Evolutionary conservation across 495 filamentous ascomycete genomes (phyloP).

Genomic region (Annulohypoxylon maeteangense): DNA sequence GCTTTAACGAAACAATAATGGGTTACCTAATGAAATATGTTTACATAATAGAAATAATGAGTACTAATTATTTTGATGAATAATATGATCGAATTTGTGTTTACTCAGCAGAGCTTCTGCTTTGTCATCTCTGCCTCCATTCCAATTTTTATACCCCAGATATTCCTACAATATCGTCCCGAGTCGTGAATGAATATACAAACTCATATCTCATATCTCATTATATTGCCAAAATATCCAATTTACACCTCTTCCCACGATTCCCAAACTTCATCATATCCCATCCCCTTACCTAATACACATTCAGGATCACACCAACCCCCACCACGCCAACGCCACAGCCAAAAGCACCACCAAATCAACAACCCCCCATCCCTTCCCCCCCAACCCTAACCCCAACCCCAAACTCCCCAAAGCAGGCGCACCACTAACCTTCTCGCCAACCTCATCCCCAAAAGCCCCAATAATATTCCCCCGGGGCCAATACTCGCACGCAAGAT

Average conservation of each 20-base stretch:
- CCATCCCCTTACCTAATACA: background rate
- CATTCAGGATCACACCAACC: conserved; percentile 14
- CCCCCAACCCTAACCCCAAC: background rate
- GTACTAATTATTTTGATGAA: background rate
- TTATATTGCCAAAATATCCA: background rate
- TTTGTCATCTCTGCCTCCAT: background rate
- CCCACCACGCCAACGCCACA: conserved; percentile 10
- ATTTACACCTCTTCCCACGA: background rate
- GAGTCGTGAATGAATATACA: background rate
- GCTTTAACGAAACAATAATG: conserved; percentile 26
- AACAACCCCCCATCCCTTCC: background rate
- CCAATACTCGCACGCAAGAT: conserved; percentile 83
- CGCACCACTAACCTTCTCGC: conserved; percentile 25
- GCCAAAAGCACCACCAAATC: conserved; percentile 2
- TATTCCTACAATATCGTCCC: background rate
- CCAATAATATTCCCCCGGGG: conserved; percentile 79
- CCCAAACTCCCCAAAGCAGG: background rate
- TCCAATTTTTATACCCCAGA: background rate
- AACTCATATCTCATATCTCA: background rate
- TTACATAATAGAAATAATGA: conserved; percentile 20
- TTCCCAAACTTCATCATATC: background rate
- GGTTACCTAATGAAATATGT: background rate
- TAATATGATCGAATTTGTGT: background rate
- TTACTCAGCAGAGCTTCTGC: background rate
- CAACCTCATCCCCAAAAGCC: conserved; percentile 63